Conservation (phyloP, 2,329 filamentous ascomycete genomes). For the Fusarium xylarioides region DNA sequence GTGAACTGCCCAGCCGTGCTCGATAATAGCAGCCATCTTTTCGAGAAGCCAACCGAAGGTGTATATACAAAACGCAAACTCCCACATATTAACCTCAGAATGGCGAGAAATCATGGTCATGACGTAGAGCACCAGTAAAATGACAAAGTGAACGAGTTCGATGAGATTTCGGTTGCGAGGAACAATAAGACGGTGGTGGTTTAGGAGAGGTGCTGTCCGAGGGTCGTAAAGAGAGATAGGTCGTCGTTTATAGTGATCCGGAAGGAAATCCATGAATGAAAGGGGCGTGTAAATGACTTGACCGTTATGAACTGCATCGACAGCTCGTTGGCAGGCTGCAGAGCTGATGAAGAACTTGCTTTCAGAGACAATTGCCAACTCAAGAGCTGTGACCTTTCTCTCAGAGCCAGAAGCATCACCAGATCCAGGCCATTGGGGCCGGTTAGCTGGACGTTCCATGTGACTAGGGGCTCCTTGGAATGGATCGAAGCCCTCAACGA, state of each 20-base stretch:
- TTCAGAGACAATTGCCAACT: conserved; percentile 77
- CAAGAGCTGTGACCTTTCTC: conserved; percentile 72
- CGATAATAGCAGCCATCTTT: conserved; percentile 70
- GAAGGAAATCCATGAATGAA: conserved; percentile 76
- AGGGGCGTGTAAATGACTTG: conserved; percentile 75
- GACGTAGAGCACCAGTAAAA: conserved; percentile 70
- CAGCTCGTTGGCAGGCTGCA: conserved; percentile 73
- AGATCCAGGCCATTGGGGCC: conserved; percentile 50
- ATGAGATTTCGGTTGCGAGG: conserved; percentile 73
- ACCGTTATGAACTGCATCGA: conserved; percentile 75
- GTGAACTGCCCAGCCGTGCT: conserved; percentile 74
- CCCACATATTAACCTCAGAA: conserved; percentile 57
- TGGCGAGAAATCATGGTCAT: conserved; percentile 70
- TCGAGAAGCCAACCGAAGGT: conserved; percentile 74
- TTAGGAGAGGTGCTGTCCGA: conserved; percentile 69
- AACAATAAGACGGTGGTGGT: conserved; percentile 77
- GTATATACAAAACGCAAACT: conserved; percentile 71
- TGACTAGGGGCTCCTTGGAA: conserved; percentile 74
- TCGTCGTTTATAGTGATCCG: conserved; percentile 77
- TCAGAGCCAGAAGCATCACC: conserved; percentile 53
- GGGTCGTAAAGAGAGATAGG: conserved; percentile 77
- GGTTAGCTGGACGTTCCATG: conserved; percentile 59
- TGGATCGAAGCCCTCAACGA: conserved; percentile 76
- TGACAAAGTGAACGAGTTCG: conserved; percentile 71
- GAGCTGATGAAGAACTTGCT: conserved; percentile 74